phyloP scores from a whole-genome alignment of 2,329 filamentous ascomycete species.

The Colletotrichum truncatum region DNA sequence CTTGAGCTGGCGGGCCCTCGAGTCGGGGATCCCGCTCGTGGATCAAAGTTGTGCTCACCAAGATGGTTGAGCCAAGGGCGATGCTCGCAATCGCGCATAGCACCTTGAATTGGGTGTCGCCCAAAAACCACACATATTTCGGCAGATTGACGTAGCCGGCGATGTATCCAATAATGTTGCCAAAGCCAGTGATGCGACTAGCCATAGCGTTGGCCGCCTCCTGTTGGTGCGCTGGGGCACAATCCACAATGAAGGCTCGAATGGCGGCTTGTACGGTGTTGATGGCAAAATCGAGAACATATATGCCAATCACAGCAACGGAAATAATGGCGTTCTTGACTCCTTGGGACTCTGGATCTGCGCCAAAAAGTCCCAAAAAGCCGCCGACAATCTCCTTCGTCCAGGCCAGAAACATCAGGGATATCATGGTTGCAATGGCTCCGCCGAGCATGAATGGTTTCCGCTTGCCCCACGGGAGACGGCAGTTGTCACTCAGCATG shows the following conservation, averaged over 20 bases:
- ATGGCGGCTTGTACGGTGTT: conserved; percentile 97
- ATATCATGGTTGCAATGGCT: conserved; percentile 70
- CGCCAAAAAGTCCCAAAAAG: conserved; percentile 76
- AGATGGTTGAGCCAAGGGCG: conserved; percentile 73
- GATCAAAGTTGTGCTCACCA: conserved; percentile 75
- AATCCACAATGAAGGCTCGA: conserved; percentile 92
- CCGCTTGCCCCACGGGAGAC: conserved; percentile 78
- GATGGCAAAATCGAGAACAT: conserved; percentile 91
- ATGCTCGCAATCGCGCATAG: conserved; percentile 87
- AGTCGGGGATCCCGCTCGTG: conserved; percentile 82
- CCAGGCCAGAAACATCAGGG: conserved; percentile 78
- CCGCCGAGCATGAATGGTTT: conserved; percentile 85
- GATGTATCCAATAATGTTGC: conserved; percentile 90
- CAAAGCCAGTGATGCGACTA: conserved; percentile 83
- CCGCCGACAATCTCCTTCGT: conserved; percentile 76
- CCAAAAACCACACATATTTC: conserved; percentile 79
- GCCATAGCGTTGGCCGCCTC: conserved; percentile 96
- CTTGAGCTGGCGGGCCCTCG: conserved; percentile 69
- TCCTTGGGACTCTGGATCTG: conserved; percentile 68
- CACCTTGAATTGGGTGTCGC: conserved; percentile 90
- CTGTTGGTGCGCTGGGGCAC: conserved; percentile 91
- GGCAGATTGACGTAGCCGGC: conserved; percentile 87
- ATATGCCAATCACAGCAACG: conserved; percentile 86
- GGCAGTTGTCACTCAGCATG: conserved; percentile 82
- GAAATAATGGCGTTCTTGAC: conserved; percentile 76